Evolutionary conservation across 2,329 filamentous ascomycete genomes (phyloP), one percentile per base, ranked within the genome.

Genomic region (Epichloe sibirici): DNA sequence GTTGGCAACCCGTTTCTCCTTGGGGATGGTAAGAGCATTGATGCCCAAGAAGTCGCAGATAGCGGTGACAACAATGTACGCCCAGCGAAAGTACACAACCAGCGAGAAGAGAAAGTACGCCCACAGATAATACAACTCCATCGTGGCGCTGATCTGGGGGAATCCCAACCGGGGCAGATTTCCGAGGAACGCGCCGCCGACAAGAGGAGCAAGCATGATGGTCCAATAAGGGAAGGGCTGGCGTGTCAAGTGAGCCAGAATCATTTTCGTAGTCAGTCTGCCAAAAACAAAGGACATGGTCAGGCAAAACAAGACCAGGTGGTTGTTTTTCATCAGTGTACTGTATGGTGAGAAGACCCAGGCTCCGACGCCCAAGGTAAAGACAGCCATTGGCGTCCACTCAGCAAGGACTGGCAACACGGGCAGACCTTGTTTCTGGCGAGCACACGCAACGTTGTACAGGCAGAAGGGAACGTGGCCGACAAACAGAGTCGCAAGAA

Each of bases 211-310:
- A 39, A 97, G 77, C 79, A 97, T 87, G 48, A 93, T 79, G 11
- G 93, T 97, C 90, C 90, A 97, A 77, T 88, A 94, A 1, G 93
- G 93, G 71, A 97, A 98, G 3, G 91, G 88, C 67, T 97, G 93
- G 57, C 82, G 82, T 2, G 93, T 93, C 49, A 98, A 76, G 69
- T 98, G 93, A 3, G 93, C 91, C 17, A 98, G 82, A 65, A 98
- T 98, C 69, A 97, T 97, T 75, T 97, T 98, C 40, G 93, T 98
- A 0, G 93, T 97, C 85, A 98, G 90, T 59, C 93, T 86, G 38
- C 93, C 93, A 68, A 98, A 97, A 54, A 96, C 93, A 62, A 97
- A 90, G n/a, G 88, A 87, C 76, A 97, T 86, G 55, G 88, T 95
- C 55, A 95, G 71, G 73, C 90, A 96, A 69, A 95, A 95, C 46